Percentiles rank a stretch among this genome's conserved stretches.
Conservation (phyloP, 73 alveolate species). For the Paramecium octaurelia region DNA sequence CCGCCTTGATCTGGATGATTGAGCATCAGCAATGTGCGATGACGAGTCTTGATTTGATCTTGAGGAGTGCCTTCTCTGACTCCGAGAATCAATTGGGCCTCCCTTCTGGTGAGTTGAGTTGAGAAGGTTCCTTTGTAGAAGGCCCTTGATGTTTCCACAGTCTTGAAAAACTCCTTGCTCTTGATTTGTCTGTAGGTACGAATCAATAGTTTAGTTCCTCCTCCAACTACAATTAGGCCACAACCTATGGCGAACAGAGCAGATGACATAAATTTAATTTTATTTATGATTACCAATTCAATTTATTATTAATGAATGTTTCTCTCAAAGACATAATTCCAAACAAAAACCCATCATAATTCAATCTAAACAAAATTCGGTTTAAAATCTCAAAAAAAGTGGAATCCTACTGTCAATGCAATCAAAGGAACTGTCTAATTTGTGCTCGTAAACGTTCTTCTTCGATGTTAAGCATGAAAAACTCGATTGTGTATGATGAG, state of each 20-base stretch:
- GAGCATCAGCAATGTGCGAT: conserved; percentile 79
- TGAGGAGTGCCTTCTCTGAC: conserved; percentile 68
- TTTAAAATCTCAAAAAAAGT: conserved; percentile 24
- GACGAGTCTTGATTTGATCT: conserved; percentile 70
- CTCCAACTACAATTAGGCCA: neutral
- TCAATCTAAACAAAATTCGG: neutral
- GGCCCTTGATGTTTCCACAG: neutral
- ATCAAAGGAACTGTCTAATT: conserved; percentile 23
- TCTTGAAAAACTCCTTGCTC: neutral
- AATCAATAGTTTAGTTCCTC: neutral
- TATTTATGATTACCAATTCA: neutral
- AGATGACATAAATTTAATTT: conserved; percentile 31
- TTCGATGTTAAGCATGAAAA: conserved; percentile 43
- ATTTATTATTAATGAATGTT: neutral
- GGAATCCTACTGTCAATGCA: neutral
- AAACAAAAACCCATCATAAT: neutral
- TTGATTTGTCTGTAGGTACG: conserved; percentile 4
- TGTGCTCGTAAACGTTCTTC: conserved; percentile 33
- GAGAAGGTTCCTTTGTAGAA: conserved; percentile 77
- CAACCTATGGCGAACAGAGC: neutral
- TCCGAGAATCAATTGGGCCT: conserved; percentile 84
- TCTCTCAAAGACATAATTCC: conserved; percentile 25
- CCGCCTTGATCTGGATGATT: conserved; percentile 96
- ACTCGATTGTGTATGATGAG: neutral
- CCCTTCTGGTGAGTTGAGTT: conserved; percentile 72